These are phyloP conservation scores for Clarireedia sp. DNA, from an alignment of 2,329 filamentous ascomycete species.

Conservation along the genomic window DNA sequence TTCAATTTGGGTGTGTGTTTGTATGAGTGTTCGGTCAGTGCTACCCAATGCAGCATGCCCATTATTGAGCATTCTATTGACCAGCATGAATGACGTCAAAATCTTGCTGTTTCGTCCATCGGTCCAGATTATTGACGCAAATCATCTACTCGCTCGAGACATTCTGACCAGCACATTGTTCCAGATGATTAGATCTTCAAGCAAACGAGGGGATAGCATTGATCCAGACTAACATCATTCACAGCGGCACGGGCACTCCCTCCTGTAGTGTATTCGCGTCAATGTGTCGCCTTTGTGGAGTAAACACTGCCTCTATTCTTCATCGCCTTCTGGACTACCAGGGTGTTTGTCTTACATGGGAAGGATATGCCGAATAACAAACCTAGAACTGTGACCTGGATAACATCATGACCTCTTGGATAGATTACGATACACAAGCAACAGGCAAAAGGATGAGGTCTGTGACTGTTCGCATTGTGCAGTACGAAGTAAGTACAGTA, in stretches of 20 bases:
- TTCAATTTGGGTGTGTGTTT: background rate
- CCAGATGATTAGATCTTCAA: background rate
- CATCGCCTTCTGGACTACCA: background rate
- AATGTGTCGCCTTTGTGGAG: background rate
- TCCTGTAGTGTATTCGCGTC: background rate
- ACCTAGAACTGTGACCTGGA: background rate
- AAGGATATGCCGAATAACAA: conserved; percentile 1
- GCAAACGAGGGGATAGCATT: conserved; percentile 3
- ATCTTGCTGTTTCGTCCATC: background rate
- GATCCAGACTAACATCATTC: background rate
- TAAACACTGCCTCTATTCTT: background rate
- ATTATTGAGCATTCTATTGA: background rate
- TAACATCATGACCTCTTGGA: background rate
- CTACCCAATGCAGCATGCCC: background rate
- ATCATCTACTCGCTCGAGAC: background rate
- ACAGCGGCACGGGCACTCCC: background rate
- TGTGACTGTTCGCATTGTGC: background rate
- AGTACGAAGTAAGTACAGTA: no score
- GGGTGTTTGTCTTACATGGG: background rate
- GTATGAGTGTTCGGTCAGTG: background rate
- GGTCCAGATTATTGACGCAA: background rate
- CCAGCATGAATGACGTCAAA: conserved; percentile 3
- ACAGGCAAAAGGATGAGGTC: background rate
- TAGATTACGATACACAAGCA: background rate
- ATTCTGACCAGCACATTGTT: background rate